Conservation (phyloP, 331 rosid species). For the Acacia pycnantha region DNA sequence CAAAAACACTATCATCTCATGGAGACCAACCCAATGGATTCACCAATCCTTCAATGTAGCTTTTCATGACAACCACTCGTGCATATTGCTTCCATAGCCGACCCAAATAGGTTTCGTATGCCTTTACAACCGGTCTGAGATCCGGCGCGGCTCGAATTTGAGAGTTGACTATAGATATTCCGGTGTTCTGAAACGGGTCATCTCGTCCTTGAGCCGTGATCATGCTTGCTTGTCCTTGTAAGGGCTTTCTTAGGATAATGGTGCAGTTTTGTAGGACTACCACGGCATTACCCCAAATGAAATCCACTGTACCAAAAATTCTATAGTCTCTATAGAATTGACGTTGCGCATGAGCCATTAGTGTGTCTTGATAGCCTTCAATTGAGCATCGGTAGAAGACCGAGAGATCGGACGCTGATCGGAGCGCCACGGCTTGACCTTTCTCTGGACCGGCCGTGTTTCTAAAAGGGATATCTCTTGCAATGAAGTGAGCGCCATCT, state of each 20-base stretch:
- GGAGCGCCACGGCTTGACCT: slow-evolving; percentile 64
- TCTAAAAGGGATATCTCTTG: slow-evolving; percentile 56
- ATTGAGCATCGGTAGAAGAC: slow-evolving; percentile 63
- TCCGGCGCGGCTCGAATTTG: slow-evolving; percentile 56
- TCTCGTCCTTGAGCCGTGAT: slow-evolving; percentile 79
- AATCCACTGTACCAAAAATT: slow-evolving; percentile 74
- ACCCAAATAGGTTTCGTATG: slow-evolving; percentile 58
- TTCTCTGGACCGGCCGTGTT: slow-evolving; percentile 59
- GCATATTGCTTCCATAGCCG: slow-evolving; percentile 80
- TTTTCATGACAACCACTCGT: slow-evolving; percentile 52
- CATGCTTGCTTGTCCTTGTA: slow-evolving; percentile 61
- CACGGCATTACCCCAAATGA: slow-evolving; percentile 78
- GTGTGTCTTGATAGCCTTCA: slow-evolving; percentile 82
- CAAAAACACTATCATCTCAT: slow-evolving; percentile 49
- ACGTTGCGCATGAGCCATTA: slow-evolving; percentile 62
- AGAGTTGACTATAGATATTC: slow-evolving; percentile 62
- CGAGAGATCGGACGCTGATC: slow-evolving; percentile 72
- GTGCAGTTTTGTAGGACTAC: slow-evolving; percentile 65
- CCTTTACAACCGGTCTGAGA: slow-evolving; percentile 36
- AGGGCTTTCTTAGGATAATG: slow-evolving; percentile 51
- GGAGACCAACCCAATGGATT: slow-evolving; percentile 70
- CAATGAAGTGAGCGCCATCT: slow-evolving; percentile 64
- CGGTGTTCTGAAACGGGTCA: slow-evolving; percentile 66
- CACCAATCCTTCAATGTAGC: slow-evolving; percentile 52
- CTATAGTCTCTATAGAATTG: slow-evolving; percentile 69